Conservation (phyloP, 805 yeast species). For the Cyberlindnera sargentensis region DNA sequence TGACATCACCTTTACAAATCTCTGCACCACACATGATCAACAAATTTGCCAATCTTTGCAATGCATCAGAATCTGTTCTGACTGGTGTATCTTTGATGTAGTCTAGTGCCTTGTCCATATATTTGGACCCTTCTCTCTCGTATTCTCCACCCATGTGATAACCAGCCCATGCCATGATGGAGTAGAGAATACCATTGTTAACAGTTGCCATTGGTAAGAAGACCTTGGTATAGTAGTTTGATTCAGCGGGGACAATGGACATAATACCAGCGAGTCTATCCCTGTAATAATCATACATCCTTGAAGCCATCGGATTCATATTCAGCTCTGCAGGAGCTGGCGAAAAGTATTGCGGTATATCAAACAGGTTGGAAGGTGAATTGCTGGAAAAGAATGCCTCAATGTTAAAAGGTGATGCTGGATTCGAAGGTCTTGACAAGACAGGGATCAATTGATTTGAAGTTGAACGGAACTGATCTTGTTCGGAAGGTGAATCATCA, state of each 20-base stretch:
- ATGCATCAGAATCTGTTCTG: conserved; percentile 17
- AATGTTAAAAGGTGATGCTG: conserved; percentile 4
- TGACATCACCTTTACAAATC: conserved; percentile 76
- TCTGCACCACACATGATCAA: conserved; percentile 72
- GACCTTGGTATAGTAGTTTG: conserved; percentile 45
- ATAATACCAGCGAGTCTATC: conserved; percentile 40
- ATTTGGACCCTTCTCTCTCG: conserved; percentile 40
- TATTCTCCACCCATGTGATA: conserved; percentile 29
- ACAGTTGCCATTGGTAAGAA: conserved; percentile 46
- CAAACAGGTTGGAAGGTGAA: conserved; percentile 2
- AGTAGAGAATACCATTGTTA: conserved; percentile 42
- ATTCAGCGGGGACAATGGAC: conserved; percentile 39
- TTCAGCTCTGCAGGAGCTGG: conserved; percentile 18
- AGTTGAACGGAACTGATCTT: neutral
- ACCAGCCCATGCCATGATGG: conserved; percentile 53
- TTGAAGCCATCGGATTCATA: conserved; percentile 36
- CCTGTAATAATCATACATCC: conserved; percentile 44
- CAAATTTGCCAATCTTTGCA: conserved; percentile 52
- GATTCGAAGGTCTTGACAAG: neutral
- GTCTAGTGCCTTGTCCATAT: conserved; percentile 39
- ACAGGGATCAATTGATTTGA: neutral
- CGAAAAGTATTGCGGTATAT: conserved; percentile 4
- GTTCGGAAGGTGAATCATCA: neutral
- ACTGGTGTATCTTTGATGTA: conserved; percentile 31
- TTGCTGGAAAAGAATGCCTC: conserved; percentile 4